These are phyloP conservation scores for Apiospora sp. DNA, from an alignment of 2,329 filamentous ascomycete genomes.

Conservation along the genomic window DNA sequence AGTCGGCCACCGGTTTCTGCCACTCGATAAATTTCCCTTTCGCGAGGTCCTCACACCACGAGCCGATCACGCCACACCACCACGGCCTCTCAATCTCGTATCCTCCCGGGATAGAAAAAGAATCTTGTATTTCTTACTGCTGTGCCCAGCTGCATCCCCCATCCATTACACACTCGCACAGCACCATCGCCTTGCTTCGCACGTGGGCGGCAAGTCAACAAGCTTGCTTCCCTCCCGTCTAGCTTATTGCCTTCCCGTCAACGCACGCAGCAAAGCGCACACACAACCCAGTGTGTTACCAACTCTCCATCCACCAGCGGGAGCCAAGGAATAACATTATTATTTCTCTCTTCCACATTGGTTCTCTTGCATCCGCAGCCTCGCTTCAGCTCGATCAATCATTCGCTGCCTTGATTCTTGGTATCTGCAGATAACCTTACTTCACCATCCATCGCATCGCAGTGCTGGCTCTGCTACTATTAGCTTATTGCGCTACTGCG, in stretches of 20 bases:
- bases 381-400: neutral
- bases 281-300: neutral
- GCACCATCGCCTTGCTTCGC: neutral
- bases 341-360: neutral
- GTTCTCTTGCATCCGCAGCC: neutral
- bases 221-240: slow-evolving; percentile 2
- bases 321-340: neutral
- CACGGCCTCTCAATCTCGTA: neutral
- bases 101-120: neutral
- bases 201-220: neutral
- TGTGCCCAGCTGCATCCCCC: neutral
- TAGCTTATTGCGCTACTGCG: neutral
- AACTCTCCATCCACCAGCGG: neutral
- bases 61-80: neutral
- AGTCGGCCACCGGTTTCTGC: neutral
- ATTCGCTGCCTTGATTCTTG: neutral
- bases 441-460: neutral
- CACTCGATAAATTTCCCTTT: neutral
- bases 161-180: neutral
- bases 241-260: neutral
- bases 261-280: neutral
- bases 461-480: neutral
- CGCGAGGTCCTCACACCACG: neutral
- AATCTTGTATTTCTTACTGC: neutral
- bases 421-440: neutral